These are phyloP conservation scores for Russula vinacea DNA, from an alignment of 768 basidiomycete species.

Conservation along the genomic window DNA sequence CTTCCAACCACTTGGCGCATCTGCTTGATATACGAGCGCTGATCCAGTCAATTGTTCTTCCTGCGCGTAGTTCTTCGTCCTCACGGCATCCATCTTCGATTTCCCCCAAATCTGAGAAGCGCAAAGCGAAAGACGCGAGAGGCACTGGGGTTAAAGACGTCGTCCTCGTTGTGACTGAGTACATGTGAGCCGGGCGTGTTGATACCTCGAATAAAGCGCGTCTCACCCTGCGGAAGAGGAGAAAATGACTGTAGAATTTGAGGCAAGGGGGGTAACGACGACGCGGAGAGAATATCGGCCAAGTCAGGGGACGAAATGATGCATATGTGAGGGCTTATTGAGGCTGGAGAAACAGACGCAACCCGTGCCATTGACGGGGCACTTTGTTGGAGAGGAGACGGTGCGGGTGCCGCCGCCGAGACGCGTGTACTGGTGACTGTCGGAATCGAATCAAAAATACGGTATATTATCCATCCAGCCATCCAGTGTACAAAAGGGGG, in stretches of 20 bases:
- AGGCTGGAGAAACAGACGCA: conserved; percentile 61
- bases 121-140: conserved; percentile 67
- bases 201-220: conserved; percentile 1
- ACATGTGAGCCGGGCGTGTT: conserved; percentile 15
- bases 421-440: background rate
- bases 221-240: conserved; percentile 71
- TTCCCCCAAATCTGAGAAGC: conserved; percentile 73
- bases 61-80: conserved; percentile 74
- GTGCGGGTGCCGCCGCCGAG: background rate
- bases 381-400: background rate
- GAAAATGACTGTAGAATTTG: conserved; percentile 82
- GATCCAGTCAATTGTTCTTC: conserved; percentile 84
- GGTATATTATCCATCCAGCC: background rate
- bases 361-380: conserved; percentile 32
- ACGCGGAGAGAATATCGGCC: conserved; percentile 51
- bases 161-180: conserved; percentile 73
- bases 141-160: conserved; percentile 66
- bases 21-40: conserved; percentile 62
- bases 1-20: conserved; percentile 68
- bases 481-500: background rate
- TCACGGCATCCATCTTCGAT: conserved; percentile 73
- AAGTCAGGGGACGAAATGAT: conserved; percentile 71
- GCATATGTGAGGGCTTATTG: conserved; percentile 80
- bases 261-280: conserved; percentile 64
- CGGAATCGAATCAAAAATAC: background rate